These are phyloP conservation scores for Hortaea werneckii DNA, from an alignment of 2,329 filamentous ascomycete genomes.

Conservation along the genomic window DNA sequence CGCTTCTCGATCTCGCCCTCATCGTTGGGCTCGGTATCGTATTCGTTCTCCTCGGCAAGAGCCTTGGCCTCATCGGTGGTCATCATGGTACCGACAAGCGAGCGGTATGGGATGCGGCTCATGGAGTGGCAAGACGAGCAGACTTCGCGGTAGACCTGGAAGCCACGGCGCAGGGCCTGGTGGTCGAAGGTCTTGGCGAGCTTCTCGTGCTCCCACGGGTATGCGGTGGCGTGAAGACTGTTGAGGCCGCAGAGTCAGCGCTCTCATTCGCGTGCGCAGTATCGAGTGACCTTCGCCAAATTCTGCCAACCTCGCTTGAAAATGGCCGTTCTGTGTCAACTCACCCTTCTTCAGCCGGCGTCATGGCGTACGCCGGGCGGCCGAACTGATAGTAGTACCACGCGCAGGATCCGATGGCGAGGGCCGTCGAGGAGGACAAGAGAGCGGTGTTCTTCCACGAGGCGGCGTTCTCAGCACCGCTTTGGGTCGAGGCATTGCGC, in stretches of 20 bases:
- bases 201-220: slow-evolving; percentile 92
- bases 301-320: too few species aligned
- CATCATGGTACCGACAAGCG: slow-evolving; percentile 81
- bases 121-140: slow-evolving; percentile 97
- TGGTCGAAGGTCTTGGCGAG: slow-evolving; percentile 96
- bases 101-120: slow-evolving; percentile 83
- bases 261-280: background rate
- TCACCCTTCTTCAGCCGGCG: slow-evolving; percentile 96
- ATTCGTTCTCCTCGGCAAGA: slow-evolving; percentile 95
- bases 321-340: slow-evolving; percentile 24
- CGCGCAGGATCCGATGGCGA: slow-evolving; percentile 79
- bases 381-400: slow-evolving; percentile 99
- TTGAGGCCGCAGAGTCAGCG: slow-evolving; percentile 9
- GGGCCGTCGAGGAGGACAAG: slow-evolving; percentile 73
- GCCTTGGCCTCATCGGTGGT: slow-evolving; percentile 98
- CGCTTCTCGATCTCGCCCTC: slow-evolving; percentile 98
- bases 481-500: slow-evolving; percentile 59
- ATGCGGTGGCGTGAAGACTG: slow-evolving; percentile 83
- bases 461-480: slow-evolving; percentile 57
- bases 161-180: slow-evolving; percentile 93
- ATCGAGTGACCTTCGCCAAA: background rate
- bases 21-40: slow-evolving; percentile 95
- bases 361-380: slow-evolving; percentile 75
- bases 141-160: slow-evolving; percentile 98
- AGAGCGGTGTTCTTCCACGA: slow-evolving; percentile 77